A percentile compares a stretch with the other conserved stretches of the same genome.
These are phyloP conservation scores for Trametes villosa DNA, from an alignment of 768 basidiomycete genomes.

Conservation along the genomic window DNA sequence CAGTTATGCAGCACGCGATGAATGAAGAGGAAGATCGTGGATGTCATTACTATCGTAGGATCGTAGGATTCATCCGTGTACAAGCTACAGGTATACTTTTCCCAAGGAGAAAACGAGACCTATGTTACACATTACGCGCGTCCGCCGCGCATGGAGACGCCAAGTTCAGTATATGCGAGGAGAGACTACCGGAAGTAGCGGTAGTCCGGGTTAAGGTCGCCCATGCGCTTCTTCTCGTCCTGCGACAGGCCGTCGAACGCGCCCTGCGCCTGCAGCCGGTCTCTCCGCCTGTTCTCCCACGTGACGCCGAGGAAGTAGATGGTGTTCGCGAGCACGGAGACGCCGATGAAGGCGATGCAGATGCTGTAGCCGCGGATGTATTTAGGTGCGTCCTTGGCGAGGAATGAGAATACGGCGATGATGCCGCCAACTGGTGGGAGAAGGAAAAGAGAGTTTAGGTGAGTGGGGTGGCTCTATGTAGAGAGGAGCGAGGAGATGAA, in stretches of 20 bases:
- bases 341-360: conserved; percentile 32
- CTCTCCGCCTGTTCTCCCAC: conserved; percentile 28
- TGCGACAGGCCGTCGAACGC: conserved; percentile 16
- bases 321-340: conserved; percentile 27
- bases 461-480: neutral
- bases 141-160: neutral
- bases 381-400: conserved; percentile 32
- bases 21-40: neutral
- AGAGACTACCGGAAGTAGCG: conserved; percentile 23
- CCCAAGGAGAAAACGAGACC: neutral
- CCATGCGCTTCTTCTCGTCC: conserved; percentile 28
- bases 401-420: conserved; percentile 35
- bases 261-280: conserved; percentile 15
- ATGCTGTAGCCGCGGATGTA: conserved; percentile 34
- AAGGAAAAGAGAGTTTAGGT: neutral
- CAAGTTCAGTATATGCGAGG: neutral
- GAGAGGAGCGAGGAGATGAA: neutral
- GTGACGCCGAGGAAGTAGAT: conserved; percentile 30
- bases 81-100: conserved; percentile 15
- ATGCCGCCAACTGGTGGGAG: conserved; percentile 30
- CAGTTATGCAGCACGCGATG: too few relatives aligned
- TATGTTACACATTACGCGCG: conserved; percentile 18
- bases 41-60: neutral
- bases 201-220: conserved; percentile 32
- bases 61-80: conserved; percentile 8